phyloP scores from a whole-genome alignment of 2,329 filamentous ascomycete species.

The Pseudocercospora eumusae region DNA sequence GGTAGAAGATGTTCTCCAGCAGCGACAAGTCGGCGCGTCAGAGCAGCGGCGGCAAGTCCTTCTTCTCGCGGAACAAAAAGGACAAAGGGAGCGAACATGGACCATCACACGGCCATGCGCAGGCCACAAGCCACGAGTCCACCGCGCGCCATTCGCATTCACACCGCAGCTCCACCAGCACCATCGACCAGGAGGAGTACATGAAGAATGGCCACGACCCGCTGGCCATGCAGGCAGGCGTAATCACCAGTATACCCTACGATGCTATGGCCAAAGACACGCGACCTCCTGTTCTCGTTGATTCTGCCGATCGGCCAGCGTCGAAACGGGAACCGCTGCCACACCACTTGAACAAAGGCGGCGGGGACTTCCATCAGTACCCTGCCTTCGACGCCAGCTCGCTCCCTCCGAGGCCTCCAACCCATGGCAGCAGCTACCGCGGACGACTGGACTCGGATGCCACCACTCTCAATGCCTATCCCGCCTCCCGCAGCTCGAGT shows the following conservation, averaged over 20 bases:
- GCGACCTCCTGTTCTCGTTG: conserved; percentile 69
- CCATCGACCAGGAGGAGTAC: conserved; percentile 35
- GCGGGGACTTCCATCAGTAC: conserved; percentile 85
- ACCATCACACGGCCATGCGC: conserved; percentile 28
- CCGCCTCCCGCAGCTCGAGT: conserved; percentile 35
- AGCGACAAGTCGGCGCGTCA: conserved; percentile 74
- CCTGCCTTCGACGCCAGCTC: conserved; percentile 60
- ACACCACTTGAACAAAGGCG: conserved; percentile 78
- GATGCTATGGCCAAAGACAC: conserved; percentile 67
- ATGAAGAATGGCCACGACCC: conserved; percentile 46
- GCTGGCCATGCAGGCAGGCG: conserved; percentile 73
- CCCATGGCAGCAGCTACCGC: conserved; percentile 30
- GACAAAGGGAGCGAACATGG: conserved; percentile 70
- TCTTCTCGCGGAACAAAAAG: conserved; percentile 81
- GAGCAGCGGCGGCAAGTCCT: conserved; percentile 76
- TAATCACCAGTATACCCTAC: conserved; percentile 87
- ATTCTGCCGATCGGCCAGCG: conserved; percentile 65
- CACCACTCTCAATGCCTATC: conserved; percentile 53
- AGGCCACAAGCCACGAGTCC: conserved; percentile 60
- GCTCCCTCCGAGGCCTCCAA: conserved; percentile 46
- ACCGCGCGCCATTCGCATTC: conserved; percentile 71
- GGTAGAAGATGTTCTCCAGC: conserved; percentile 39
- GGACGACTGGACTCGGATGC: conserved; percentile 42
- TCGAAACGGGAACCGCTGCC: conserved; percentile 72
- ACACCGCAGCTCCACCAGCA: conserved; percentile 61